phyloP scores from a whole-genome alignment of 176 grass and related monocot genomes.

The Themeda triandra region DNA sequence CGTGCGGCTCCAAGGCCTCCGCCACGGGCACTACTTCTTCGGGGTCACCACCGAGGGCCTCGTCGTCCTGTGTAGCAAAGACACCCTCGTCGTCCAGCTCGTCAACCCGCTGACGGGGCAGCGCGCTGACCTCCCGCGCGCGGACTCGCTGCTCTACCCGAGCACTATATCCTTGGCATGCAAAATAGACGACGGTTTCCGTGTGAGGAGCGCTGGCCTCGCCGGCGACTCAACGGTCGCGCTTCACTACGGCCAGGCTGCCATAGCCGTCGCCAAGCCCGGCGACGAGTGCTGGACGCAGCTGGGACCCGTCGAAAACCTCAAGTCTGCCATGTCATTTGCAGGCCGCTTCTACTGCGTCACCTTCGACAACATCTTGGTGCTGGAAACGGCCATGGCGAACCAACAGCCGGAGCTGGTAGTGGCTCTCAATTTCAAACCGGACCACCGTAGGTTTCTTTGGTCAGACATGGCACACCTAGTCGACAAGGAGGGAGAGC shows the following conservation, averaged over 20 bases:
- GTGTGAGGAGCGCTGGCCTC: not conserved
- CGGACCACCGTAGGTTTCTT: not conserved
- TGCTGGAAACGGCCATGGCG: not conserved
- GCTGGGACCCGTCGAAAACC: accelerated
- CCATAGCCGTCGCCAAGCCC: not conserved
- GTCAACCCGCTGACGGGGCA: constrained; percentile 8
- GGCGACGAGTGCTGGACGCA: not conserved
- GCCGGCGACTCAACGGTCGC: not conserved
- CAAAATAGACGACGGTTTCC: not conserved
- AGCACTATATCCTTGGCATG: too few relatives aligned
- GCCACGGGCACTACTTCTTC: not conserved
- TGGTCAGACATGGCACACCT: not conserved
- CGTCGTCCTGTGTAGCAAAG: not conserved
- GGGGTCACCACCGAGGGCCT: not conserved
- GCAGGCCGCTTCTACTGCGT: not conserved
- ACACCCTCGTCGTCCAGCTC: not conserved
- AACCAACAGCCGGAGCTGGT: not conserved
- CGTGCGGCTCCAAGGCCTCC: not conserved
- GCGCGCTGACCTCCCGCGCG: not conserved
- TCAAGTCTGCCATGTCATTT: not conserved
- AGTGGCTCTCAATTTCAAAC: not conserved
- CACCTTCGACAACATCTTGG: not conserved
- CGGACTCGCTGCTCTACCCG: not conserved
- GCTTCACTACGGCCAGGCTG: not conserved
- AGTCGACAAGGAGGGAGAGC: not conserved